Conservation (phyloP, 176 grass and related monocot genomes). For the Triticum monococcum region DNA sequence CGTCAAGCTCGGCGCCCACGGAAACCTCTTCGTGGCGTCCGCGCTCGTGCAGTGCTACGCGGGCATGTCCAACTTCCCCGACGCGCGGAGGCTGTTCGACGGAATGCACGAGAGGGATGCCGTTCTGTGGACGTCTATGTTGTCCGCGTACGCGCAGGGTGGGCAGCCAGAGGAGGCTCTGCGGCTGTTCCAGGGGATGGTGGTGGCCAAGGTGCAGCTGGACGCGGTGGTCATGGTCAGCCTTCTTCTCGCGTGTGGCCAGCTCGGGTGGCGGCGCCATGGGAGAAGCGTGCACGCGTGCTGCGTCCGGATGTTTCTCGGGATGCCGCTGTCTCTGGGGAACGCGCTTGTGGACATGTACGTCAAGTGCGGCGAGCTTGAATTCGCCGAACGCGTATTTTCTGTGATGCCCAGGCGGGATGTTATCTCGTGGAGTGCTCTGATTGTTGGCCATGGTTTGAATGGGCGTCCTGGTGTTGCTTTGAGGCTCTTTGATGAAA, state of each 20-base stretch:
- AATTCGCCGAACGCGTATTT: constrained; percentile 51
- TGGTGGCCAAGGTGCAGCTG: constrained; percentile 25
- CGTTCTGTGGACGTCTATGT: constrained; percentile 77
- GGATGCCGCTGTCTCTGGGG: constrained; percentile 41
- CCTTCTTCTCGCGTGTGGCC: constrained; percentile 55
- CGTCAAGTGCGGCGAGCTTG: constrained; percentile 68
- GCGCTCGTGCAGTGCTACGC: constrained; percentile 51
- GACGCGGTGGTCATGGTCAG: constrained; percentile 76
- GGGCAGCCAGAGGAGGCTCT: constrained; percentile 41
- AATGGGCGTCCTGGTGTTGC: constrained; percentile 53
- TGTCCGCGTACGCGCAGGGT: constrained; percentile 59
- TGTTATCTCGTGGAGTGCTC: constrained; percentile 78
- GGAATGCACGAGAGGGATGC: constrained; percentile 60
- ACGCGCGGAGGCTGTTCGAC: constrained; percentile 60
- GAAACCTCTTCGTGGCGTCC: constrained; percentile 54
- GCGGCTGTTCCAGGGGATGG: constrained; percentile 55
- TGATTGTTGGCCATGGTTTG: constrained; percentile 76
- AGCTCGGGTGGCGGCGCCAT: constrained; percentile 45
- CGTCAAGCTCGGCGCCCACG: constrained; percentile 46
- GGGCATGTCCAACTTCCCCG: constrained; percentile 31
- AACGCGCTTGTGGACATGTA: constrained; percentile 79
- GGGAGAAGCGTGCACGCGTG: constrained; percentile 54
- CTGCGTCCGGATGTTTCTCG: constrained; percentile 34
- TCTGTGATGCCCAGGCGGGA: constrained; percentile 41
- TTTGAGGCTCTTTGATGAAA: constrained; percentile 57